Evolutionary conservation across 495 filamentous ascomycete species (phyloP).

Genomic region (Hypoxylon rickii): DNA sequence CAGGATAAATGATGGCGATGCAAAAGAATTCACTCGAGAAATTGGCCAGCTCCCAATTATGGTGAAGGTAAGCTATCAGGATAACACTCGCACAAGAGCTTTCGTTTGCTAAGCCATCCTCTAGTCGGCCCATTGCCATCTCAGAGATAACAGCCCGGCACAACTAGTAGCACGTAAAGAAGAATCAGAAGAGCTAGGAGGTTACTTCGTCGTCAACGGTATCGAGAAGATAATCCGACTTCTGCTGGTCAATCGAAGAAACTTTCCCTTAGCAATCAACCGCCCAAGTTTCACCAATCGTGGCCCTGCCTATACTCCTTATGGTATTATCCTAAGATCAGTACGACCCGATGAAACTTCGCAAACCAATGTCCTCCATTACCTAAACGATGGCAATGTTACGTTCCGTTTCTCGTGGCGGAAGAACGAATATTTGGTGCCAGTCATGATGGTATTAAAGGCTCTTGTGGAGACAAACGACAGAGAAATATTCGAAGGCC

Average conservation of each 20-base stretch:
- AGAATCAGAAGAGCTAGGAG: slow-evolving; percentile 89
- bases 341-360: slow-evolving; percentile 95
- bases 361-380: slow-evolving; percentile 96
- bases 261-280: slow-evolving; percentile 92
- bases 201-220: slow-evolving; percentile 94
- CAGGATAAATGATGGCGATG: slow-evolving; percentile 82
- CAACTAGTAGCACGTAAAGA: slow-evolving; percentile 84
- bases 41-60: slow-evolving; percentile 90
- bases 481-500: slow-evolving; percentile 88
- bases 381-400: slow-evolving; percentile 91
- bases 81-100: not conserved
- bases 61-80: slow-evolving; percentile 73
- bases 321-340: slow-evolving; percentile 86
- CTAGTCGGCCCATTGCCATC: slow-evolving; percentile 85
- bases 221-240: slow-evolving; percentile 96
- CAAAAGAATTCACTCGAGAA: slow-evolving; percentile 77
- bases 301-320: slow-evolving; percentile 83
- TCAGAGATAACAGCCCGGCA: slow-evolving; percentile 80
- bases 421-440: slow-evolving; percentile 93
- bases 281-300: slow-evolving; percentile 85
- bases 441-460: slow-evolving; percentile 95
- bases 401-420: slow-evolving; percentile 98
- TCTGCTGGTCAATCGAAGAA: slow-evolving; percentile 83
- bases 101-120: slow-evolving; percentile 11
- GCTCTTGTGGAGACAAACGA: slow-evolving; percentile 95